Conservation (phyloP, 169 alveolate genomes). For the Blepharisma undulans region DNA sequence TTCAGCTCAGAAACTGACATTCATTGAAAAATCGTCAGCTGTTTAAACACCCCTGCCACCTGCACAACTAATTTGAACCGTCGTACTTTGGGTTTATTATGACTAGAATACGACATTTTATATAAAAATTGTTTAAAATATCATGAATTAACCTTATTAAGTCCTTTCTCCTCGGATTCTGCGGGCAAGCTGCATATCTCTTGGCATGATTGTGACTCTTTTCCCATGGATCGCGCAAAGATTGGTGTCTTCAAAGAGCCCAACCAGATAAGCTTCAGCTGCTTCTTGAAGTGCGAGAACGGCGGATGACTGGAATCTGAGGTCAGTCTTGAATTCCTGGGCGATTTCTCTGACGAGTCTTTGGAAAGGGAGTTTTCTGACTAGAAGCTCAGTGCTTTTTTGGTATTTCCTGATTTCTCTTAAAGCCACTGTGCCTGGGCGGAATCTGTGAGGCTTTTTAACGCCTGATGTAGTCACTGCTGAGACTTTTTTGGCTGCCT, state of each 20-base stretch:
- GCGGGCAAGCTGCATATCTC: slow-evolving; percentile 98
- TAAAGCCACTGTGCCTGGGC: slow-evolving; percentile 98
- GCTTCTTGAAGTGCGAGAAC: slow-evolving; percentile 99
- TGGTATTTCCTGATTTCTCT: slow-evolving; percentile 98
- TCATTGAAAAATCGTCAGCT: not conserved
- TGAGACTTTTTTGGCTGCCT: slow-evolving; percentile 98
- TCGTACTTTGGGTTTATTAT: not conserved
- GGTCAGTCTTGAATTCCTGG: slow-evolving; percentile 96
- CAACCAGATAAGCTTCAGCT: slow-evolving; percentile 98
- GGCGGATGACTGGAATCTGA: slow-evolving; percentile 98
- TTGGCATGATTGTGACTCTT: slow-evolving; percentile 99
- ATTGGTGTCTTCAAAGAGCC: slow-evolving; percentile 99
- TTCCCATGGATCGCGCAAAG: slow-evolving; percentile 99
- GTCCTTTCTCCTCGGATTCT: slow-evolving; percentile 97
- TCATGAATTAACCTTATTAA: not conserved
- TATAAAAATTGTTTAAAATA: no score
- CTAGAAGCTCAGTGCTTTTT: slow-evolving; percentile 92
- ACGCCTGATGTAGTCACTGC: slow-evolving; percentile 86
- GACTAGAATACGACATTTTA: not conserved
- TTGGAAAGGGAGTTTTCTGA: slow-evolving; percentile 96
- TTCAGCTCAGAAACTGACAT: slow-evolving; percentile 12
- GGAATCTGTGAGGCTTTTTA: slow-evolving; percentile 95
- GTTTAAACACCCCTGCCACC: not conserved
- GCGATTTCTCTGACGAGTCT: slow-evolving; percentile 96
- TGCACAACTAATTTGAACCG: not conserved